Evolutionary conservation across 129 eudicot genomes (phyloP).

Genomic region (Chrysanthemum makinoi): DNA sequence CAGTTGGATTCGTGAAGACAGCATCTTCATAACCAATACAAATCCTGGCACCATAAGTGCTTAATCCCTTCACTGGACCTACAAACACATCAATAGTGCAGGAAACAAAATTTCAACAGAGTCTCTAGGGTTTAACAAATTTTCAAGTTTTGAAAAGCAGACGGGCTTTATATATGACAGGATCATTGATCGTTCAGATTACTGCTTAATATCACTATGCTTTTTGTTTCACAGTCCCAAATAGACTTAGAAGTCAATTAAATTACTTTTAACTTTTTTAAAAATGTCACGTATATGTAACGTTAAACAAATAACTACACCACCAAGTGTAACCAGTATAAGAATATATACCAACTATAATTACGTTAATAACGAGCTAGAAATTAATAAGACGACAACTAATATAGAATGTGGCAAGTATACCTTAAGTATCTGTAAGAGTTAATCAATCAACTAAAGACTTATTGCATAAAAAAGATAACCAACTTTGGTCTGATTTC

Average conservation of each 20-base stretch:
- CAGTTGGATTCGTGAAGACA: background rate
- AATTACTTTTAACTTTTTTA: background rate
- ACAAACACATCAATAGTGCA: background rate
- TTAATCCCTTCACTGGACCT: slow-evolving; percentile 1
- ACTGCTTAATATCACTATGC: background rate
- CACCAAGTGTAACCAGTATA: background rate
- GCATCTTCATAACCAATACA: background rate
- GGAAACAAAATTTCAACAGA: background rate
- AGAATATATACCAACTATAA: background rate
- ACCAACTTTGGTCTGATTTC: no score
- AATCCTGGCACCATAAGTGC: background rate
- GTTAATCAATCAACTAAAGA: background rate
- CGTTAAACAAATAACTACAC: background rate
- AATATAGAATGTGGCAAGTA: no score
- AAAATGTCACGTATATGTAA: background rate
- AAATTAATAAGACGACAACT: no score
- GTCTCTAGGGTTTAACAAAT: background rate
- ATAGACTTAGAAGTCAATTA: background rate
- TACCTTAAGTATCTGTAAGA: background rate
- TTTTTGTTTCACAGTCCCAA: background rate
- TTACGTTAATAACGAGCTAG: background rate
- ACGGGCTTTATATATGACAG: no score
- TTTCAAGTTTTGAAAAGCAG: background rate
- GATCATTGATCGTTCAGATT: background rate
- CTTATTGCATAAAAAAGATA: no score